Evolutionary conservation across 768 basidiomycete genomes (phyloP).

Genomic region (Mycena indigotica): DNA sequence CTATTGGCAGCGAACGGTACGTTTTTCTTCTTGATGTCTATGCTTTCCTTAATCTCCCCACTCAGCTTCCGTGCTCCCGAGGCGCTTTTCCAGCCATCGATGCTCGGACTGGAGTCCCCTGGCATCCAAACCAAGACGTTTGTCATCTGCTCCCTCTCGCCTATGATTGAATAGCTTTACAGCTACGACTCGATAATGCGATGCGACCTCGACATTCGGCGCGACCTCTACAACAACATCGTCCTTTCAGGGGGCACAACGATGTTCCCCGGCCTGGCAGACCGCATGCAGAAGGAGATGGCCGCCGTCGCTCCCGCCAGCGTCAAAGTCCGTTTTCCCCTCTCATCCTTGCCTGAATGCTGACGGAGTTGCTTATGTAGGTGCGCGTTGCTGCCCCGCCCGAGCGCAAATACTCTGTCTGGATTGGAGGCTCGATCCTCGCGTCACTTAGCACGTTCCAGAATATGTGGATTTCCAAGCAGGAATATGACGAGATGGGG

Average conservation of each 20-base stretch:
- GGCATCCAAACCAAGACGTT: conserved; percentile 37
- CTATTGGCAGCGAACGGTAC: conserved; percentile 67
- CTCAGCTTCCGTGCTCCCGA: conserved; percentile 65
- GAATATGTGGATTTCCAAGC: conserved; percentile 22
- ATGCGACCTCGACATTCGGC: conserved; percentile 62
- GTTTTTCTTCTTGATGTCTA: background rate
- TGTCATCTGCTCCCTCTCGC: background rate
- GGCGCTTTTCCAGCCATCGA: conserved; percentile 70
- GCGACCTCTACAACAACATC: conserved; percentile 28
- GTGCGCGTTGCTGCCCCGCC: conserved; percentile 59
- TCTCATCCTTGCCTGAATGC: too few species aligned
- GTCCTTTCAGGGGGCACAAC: conserved; percentile 22
- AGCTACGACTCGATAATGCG: conserved; percentile 59
- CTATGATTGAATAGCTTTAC: background rate
- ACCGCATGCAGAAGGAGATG: conserved; percentile 75
- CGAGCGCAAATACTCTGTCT: conserved; percentile 64
- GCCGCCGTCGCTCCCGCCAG: conserved; percentile 61
- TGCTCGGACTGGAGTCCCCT: conserved; percentile 58
- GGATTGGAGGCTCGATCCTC: conserved; percentile 24
- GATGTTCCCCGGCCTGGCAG: conserved; percentile 29
- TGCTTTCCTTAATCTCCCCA: background rate
- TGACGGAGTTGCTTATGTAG: background rate
- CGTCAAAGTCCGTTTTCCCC: conserved; percentile 47
- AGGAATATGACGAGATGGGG: conserved; percentile 23
- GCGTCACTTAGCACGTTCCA: conserved; percentile 21